These are phyloP conservation scores for Sonneratia alba DNA, from an alignment of 345 rosid genomes.

Conservation along the genomic window DNA sequence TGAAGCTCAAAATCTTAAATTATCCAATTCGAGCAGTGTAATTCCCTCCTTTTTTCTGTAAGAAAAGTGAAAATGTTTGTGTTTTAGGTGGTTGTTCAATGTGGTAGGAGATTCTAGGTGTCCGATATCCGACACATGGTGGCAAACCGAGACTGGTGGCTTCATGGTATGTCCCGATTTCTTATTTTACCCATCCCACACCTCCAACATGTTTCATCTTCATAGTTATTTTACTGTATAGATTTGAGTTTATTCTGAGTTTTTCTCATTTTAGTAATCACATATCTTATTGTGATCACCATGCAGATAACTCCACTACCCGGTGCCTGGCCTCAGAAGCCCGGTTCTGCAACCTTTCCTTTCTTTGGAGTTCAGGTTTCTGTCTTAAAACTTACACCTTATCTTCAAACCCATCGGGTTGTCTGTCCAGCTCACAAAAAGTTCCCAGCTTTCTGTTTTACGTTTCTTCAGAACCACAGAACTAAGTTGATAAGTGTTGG, in stretches of 20 bases:
- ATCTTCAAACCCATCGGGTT: neutral
- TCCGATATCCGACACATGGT: constrained; percentile 98
- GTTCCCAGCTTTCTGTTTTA: neutral
- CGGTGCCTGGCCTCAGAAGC: no score
- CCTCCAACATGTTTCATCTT: neutral
- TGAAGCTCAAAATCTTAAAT: constrained; percentile 2
- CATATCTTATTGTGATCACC: no score
- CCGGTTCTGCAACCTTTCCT: no score
- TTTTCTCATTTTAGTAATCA: no score
- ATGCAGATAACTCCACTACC: no score
- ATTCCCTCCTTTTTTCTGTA: neutral
- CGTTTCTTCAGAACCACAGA: no score
- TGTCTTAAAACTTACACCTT: no score
- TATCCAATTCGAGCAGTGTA: neutral
- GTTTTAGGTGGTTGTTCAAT: constrained; percentile 82
- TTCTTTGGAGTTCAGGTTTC: no score
- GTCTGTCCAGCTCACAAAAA: neutral
- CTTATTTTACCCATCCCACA: neutral
- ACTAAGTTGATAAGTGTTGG: no score
- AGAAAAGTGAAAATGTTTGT: neutral
- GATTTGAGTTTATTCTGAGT: constrained; percentile 17
- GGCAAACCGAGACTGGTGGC: constrained; percentile 99
- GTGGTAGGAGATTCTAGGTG: constrained; percentile 85
- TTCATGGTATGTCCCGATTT: constrained; percentile 48
- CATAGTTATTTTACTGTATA: constrained; percentile 4